Evolutionary conservation across 2,329 filamentous ascomycete genomes (phyloP).

Genomic region (Geosmithia flava): DNA sequence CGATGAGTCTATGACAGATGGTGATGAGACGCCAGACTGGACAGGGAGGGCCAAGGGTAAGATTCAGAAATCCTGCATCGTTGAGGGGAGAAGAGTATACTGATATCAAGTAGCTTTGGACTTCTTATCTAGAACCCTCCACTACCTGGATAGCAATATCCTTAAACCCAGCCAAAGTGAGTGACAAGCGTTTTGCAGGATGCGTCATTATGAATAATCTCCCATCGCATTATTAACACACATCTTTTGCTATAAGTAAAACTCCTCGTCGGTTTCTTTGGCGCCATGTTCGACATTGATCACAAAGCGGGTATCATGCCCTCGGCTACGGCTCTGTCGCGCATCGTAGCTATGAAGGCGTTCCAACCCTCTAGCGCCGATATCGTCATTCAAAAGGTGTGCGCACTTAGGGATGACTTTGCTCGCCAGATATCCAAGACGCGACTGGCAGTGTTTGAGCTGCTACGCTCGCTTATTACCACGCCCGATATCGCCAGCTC

Average conservation of each 20-base stretch:
- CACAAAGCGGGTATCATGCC: conserved; percentile 46
- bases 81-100: neutral
- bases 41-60: conserved; percentile 40
- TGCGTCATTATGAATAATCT: neutral
- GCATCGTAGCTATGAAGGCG: conserved; percentile 33
- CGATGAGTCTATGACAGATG: conserved; percentile 22
- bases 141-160: conserved; percentile 29
- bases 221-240: neutral
- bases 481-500: conserved; percentile 28
- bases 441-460: conserved; percentile 36
- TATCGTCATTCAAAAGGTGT: conserved; percentile 35
- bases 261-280: conserved; percentile 40
- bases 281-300: conserved; percentile 45
- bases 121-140: conserved; percentile 42
- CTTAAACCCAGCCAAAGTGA: conserved; percentile 38
- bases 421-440: conserved; percentile 38
- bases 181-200: neutral
- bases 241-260: conserved; percentile 16
- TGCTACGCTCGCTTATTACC: conserved; percentile 31
- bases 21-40: conserved; percentile 32
- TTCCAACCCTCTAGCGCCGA: conserved; percentile 36
- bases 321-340: conserved; percentile 37
- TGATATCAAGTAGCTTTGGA: conserved; percentile 28
- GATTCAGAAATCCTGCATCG: neutral
- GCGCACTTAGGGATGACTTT: conserved; percentile 43